Base-by-base conservation (phyloP, 192 early-diverging fungal genomes). In the Coemansia sp. region DNA sequence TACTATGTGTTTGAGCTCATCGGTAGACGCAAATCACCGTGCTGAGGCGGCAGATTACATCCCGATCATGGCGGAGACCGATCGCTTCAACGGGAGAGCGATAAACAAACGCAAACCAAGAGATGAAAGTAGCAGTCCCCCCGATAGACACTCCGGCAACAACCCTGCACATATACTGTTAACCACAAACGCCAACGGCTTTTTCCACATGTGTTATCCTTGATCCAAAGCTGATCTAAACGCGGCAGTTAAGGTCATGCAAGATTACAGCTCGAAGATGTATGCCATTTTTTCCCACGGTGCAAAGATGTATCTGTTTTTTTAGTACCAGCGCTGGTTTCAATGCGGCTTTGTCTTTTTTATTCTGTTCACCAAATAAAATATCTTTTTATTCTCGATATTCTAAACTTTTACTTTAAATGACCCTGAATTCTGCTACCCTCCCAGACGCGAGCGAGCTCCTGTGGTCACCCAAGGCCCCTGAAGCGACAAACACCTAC, bases 381-480 rank as follows among this genome's bases (percentile, higher is more conserved):
- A 51, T 56, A 9, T 1, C 30, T 30, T 30, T 56, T 56, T 8
- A 26, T 56, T 56, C 55, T 56, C 10, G 23, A 9, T 55, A 26
- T 55, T 55, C 23, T 7, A 16, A 30, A n/a, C 20, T 4, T 16
- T 56, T 20, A 7, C 16, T 21, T 2, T 6, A 60, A 66, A 71
- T 80, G 77, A 75, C 77, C 30, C n/a, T 59, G 57, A 59, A 59
- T 59, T 59, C 57, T 8, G 35, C 18, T 16, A n/a, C 4, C 20
- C 18, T 34, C 6, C 34, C 34, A 38, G 57, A 35, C 35, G 16
- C 57, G 21, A 55, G 49, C 36, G 64, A 68, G 56, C 73, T 71
- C 38, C 78, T 92, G 57, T 94, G 93, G 93, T 72, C 60, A 34
- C 92, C 93, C 26, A 67, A 79, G 24, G 67, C 86, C 61, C 69